A percentile compares a stretch with the other conserved stretches of the same genome.
Evolutionary conservation across 805 yeast species (phyloP).

Genomic region (Saccharomycopsis olivae): DNA sequence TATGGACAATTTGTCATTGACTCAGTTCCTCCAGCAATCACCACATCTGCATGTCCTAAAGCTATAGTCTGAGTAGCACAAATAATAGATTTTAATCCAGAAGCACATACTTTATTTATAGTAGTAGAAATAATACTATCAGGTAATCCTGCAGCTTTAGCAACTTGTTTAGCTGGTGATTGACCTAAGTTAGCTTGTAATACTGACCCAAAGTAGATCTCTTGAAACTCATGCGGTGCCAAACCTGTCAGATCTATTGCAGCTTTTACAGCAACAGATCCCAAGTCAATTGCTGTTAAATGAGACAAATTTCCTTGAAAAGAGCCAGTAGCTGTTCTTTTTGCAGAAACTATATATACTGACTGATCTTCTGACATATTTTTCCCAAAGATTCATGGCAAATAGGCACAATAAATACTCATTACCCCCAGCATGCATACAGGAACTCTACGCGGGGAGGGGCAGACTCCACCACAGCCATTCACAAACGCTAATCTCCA

Average conservation of each 20-base stretch:
- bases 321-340: constrained; percentile 98
- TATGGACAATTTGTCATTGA: constrained; percentile 95
- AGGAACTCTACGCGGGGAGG: too few relatives aligned
- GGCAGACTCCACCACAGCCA: too few relatives aligned
- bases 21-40: constrained; percentile 96
- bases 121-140: constrained; percentile 78
- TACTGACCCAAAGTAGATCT: constrained; percentile 86
- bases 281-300: constrained; percentile 71
- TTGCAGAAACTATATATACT: constrained; percentile 81
- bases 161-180: constrained; percentile 97
- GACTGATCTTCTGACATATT: background rate
- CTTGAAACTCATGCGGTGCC: constrained; percentile 69
- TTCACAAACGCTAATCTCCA: too few relatives aligned
- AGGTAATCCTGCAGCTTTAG: constrained; percentile 82
- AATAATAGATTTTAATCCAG: constrained; percentile 87
- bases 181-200: constrained; percentile 91
- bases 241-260: constrained; percentile 78
- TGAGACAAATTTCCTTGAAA: constrained; percentile 79
- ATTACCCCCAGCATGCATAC: too few relatives aligned
- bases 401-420: too few relatives aligned
- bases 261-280: constrained; percentile 83
- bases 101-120: constrained; percentile 94
- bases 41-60: constrained; percentile 83
- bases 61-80: constrained; percentile 82
- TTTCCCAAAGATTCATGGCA: too few relatives aligned